Evolutionary conservation across 2,329 filamentous ascomycete species (phyloP).

Genomic region (Trichocomaceae sp.): DNA sequence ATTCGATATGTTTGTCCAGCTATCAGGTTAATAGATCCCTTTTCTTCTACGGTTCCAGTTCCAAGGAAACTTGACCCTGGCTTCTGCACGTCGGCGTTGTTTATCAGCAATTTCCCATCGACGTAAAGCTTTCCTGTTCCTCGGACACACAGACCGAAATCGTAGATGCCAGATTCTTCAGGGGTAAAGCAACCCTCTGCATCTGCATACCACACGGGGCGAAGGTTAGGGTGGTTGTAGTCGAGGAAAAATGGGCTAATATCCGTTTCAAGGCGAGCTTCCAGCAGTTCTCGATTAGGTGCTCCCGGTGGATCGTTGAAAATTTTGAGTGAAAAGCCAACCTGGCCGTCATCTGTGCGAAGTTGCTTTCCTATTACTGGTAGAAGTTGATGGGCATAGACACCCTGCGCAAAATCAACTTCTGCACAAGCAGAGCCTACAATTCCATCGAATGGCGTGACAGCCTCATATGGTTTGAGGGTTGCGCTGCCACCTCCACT

Average conservation of each 20-base stretch:
- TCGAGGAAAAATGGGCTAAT: slow-evolving; percentile 39
- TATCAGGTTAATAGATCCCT: slow-evolving; percentile 51
- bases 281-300: background rate
- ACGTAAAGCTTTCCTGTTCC: slow-evolving; percentile 60
- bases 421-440: slow-evolving; percentile 33
- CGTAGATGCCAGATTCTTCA: slow-evolving; percentile 54
- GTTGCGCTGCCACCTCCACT: slow-evolving; percentile 61
- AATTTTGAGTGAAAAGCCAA: background rate
- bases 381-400: slow-evolving; percentile 58
- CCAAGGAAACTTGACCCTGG: slow-evolving; percentile 60
- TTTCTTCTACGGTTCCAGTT: slow-evolving; percentile 57
- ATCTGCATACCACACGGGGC: slow-evolving; percentile 49
- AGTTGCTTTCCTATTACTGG: slow-evolving; percentile 2
- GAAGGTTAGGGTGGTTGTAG: slow-evolving; percentile 48
- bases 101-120: slow-evolving; percentile 56
- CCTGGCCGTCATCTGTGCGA: slow-evolving; percentile 31
- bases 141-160: slow-evolving; percentile 58
- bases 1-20: slow-evolving; percentile 54
- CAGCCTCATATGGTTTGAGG: slow-evolving; percentile 38
- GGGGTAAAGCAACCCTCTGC: slow-evolving; percentile 51
- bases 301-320: background rate
- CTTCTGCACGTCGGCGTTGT: slow-evolving; percentile 59
- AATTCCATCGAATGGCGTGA: slow-evolving; percentile 34
- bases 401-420: slow-evolving; percentile 51
- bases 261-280: background rate